Evolutionary conservation across 345 rosid genomes (phyloP).

Genomic region (Psidium guajava): DNA sequence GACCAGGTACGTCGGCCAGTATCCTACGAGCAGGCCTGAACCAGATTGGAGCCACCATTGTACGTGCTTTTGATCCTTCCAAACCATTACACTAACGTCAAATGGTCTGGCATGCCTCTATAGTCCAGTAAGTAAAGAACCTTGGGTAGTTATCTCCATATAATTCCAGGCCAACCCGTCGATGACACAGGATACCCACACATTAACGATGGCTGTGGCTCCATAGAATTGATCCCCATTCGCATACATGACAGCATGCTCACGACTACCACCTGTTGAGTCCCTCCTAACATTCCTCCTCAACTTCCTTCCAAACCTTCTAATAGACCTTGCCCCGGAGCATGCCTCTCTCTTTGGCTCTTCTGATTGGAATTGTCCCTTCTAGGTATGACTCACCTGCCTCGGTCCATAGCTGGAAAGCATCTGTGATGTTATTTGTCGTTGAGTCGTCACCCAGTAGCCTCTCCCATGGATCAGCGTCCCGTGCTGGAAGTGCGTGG

Average conservation of each 20-base stretch:
- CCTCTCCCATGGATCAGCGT: slow-evolving; percentile 58
- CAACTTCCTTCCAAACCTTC: slow-evolving; percentile 63
- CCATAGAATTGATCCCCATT: slow-evolving; percentile 84
- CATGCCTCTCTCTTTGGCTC: slow-evolving; percentile 58
- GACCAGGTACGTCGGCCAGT: no score
- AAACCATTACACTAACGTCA: slow-evolving; percentile 73
- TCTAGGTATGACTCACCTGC: slow-evolving; percentile 77
- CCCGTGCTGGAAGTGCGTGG: slow-evolving; percentile 54
- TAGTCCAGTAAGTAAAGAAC: slow-evolving; percentile 98
- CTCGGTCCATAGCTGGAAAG: slow-evolving; percentile 63
- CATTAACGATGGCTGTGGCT: slow-evolving; percentile 87
- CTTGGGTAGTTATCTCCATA: slow-evolving; percentile 92
- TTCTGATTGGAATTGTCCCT: slow-evolving; percentile 84
- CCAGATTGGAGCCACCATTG: no score
- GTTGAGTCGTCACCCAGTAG: slow-evolving; percentile 38
- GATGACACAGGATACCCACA: slow-evolving; percentile 77
- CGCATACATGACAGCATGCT: slow-evolving; percentile 97
- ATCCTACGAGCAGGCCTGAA: no score
- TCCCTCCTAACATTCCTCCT: slow-evolving; percentile 78
- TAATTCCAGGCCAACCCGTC: slow-evolving; percentile 92
- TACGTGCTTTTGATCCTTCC: slow-evolving; percentile 43
- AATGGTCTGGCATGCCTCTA: slow-evolving; percentile 68
- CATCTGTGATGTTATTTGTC: slow-evolving; percentile 9
- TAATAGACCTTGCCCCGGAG: slow-evolving; percentile 55
- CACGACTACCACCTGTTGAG: slow-evolving; percentile 78